Percentiles rank a stretch among this genome's conserved stretches.
These are phyloP conservation scores for Aspergillus jensenii DNA, from an alignment of 2,329 filamentous ascomycete genomes.

Conservation along the genomic window DNA sequence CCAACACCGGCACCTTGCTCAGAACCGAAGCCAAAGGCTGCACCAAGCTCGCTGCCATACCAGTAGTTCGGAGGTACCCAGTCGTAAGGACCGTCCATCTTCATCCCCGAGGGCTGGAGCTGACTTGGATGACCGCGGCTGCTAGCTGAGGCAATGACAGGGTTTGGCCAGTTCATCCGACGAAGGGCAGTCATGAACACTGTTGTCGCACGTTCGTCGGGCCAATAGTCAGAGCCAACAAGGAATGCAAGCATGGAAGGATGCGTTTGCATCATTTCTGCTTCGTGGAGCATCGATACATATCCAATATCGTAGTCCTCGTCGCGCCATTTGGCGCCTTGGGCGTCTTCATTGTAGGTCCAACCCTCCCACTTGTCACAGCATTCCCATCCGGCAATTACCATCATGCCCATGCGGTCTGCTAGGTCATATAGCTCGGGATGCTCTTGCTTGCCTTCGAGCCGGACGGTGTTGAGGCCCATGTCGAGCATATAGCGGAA, in stretches of 20 bases:
- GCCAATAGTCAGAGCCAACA: constrained; percentile 65
- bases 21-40: constrained; percentile 64
- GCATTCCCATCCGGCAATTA: constrained; percentile 65
- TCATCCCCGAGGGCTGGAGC: constrained; percentile 60
- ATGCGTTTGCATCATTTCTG: constrained; percentile 59
- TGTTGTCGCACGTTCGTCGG: constrained; percentile 55
- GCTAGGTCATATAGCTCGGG: constrained; percentile 60
- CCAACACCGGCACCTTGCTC: constrained; percentile 64
- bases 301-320: constrained; percentile 58
- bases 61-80: constrained; percentile 67
- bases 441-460: constrained; percentile 66
- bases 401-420: constrained; percentile 60
- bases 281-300: constrained; percentile 60
- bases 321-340: constrained; percentile 50
- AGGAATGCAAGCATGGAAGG: constrained; percentile 60
- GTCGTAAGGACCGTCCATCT: constrained; percentile 67
- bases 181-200: constrained; percentile 55
- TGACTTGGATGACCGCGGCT: constrained; percentile 54
- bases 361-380: constrained; percentile 69
- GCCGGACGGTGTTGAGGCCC: constrained; percentile 62
- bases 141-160: constrained; percentile 59
- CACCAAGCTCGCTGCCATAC: constrained; percentile 55
- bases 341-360: constrained; percentile 58
- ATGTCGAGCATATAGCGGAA: constrained; percentile 59
- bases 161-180: constrained; percentile 55